These are phyloP conservation scores for Trichosporon sp. DNA, from an alignment of 1,284 basidiomycete genomes.

Conservation along the genomic window DNA sequence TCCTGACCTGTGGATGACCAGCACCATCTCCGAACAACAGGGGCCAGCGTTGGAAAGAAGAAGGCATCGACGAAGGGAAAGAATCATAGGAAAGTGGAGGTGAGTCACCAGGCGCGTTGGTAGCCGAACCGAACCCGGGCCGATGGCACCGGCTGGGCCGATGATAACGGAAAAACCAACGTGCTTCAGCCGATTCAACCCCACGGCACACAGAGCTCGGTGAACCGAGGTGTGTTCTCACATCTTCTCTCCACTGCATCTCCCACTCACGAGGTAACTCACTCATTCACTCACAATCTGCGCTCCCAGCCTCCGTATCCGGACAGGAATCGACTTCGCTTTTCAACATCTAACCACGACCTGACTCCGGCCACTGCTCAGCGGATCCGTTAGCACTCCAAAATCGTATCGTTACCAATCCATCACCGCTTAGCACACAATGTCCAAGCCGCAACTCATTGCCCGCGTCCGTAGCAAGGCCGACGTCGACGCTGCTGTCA, in stretches of 20 bases:
- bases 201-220: neutral
- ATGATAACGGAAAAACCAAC: slow-evolving; percentile 5
- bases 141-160: neutral
- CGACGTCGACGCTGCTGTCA: neutral
- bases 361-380: too few species aligned
- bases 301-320: too few species aligned
- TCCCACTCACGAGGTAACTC: neutral
- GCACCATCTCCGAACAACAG: neutral
- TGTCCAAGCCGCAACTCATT: neutral
- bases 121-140: neutral
- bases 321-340: too few species aligned
- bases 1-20: neutral
- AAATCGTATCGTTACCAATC: too few species aligned
- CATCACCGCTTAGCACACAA: too few species aligned
- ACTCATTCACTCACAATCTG: neutral
- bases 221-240: neutral
- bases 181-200: neutral
- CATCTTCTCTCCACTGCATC: neutral
- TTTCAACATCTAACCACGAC: too few species aligned
- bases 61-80: neutral
- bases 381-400: too few species aligned
- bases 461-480: neutral
- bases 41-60: too few species aligned
- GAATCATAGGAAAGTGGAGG: neutral
- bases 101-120: neutral